Base-by-base conservation (phyloP, 129 eudicot species). In the Flaveria brownii region DNA sequence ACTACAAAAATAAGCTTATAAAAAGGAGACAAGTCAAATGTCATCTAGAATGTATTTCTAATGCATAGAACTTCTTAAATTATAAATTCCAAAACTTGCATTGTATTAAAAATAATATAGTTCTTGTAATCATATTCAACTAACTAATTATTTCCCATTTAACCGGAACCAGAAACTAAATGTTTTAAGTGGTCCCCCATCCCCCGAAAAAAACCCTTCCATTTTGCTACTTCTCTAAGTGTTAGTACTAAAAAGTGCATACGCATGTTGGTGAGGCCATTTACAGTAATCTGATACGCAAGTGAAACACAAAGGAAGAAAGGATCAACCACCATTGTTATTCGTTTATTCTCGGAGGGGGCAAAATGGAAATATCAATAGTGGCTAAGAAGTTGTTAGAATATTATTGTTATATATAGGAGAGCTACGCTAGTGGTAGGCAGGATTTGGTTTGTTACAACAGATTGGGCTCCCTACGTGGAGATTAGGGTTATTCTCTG, bases 11-110 rank as follows among this genome's bases (percentile, higher is more conserved):
- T 5, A 9, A 52, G 26, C 50, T 26, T 25, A 12, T 30, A 28
- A 15, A 61, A 26, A 61, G 68, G 10, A 70, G 50, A 49, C 45
- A 9, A n/a, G 78, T 45, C 16, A 17, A 43, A 45, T 5, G 41
- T 14, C 45, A 26, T 13, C 78, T 14, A 74, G n/a, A 23, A 11
- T 16, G 59, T 60, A 16, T 74, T 59, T 74, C 6, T 1, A 74
- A 12, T 60, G 43, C 42, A 73, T 41, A 56, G 23, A 70, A 14
- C 20, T 20, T 16, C 23, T 3, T 45, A 70, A 47, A 7, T n/a
- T 65, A 49, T 60, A 11, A 11, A 60, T 25, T 60, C 67, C 25
- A 12, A 10, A 57, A 57, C 0, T 1, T 13, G 25, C 4, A 60
- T 25, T 60, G 13, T 60, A 60, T 3, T 60, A 60, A 25, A 25